Evolutionary conservation across 768 basidiomycete genomes (phyloP), one percentile per base, ranked within the genome.

Genomic region (Mycena capillaripes): DNA sequence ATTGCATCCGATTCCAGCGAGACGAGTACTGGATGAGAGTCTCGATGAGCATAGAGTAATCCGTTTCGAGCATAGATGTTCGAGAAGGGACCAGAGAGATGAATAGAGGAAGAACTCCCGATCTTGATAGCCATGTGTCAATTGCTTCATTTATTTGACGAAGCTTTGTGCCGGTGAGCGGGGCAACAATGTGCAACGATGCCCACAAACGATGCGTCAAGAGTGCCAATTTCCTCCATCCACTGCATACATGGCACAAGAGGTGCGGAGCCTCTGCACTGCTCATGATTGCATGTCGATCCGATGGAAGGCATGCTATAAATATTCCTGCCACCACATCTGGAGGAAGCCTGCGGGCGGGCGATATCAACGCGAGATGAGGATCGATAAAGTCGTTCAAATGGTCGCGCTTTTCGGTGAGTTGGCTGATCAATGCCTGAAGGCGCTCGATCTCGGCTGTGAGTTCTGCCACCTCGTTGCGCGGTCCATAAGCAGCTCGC

Each of bases 281-380:
- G n/a, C n/a, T 32, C 38, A 69, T 32, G 23, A 34, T 23, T 1
- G 67, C 67, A 29, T 60, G 52, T 17, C 48, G 36, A 25, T 61
- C 52, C 12, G 36, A 40, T 3, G 67, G 67, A 11, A 68, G 57
- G 17, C 17, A 32, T 0, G 66, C 56, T 12, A 19, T 21, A n/a
- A 68, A 68, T 46, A 68, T 68, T 29, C 60, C 66, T 2, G 11
- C 34, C 23, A 68, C 46, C 3, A 59, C 34, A 50, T 68, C 66
- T 8, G 48, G 30, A 9, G 60, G 69, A 7, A 57, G 61, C 9
- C 52, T 61, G 27, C 53, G 69, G 5, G 21, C 48, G 30, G 69
- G 61, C 21, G 61, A 62, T 40, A 63, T 19, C n/a, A n/a, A n/a
- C n/a, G n/a, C n/a, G n/a, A n/a, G n/a, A n/a, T n/a, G n/a, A n/a